phyloP scores from a whole-genome alignment of 1,139 yeast species.

The Meyerozyma carpophila region DNA sequence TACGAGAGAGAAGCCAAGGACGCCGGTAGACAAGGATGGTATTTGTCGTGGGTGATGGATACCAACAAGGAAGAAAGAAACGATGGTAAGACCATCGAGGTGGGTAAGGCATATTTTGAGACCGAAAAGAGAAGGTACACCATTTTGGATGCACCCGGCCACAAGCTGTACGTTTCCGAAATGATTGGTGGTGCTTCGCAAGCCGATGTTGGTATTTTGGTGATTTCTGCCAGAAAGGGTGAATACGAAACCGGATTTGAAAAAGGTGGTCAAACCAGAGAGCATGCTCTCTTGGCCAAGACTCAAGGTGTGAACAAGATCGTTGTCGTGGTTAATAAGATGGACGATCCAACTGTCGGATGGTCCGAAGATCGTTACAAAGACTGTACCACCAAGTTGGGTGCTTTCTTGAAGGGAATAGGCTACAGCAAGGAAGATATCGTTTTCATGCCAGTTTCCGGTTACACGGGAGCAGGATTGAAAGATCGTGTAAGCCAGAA shows the following conservation, averaged over 20 bases:
- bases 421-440: slow-evolving; percentile 88
- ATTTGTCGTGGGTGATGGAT: slow-evolving; percentile 98
- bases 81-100: slow-evolving; percentile 98
- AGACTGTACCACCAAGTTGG: slow-evolving; percentile 85
- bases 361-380: slow-evolving; percentile 97
- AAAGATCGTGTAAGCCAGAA: slow-evolving; percentile 71
- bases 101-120: slow-evolving; percentile 95
- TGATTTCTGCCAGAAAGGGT: slow-evolving; percentile 97
- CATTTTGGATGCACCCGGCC: slow-evolving; percentile 98
- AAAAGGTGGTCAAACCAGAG: slow-evolving; percentile 98
- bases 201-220: slow-evolving; percentile 96
- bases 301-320: slow-evolving; percentile 96
- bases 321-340: slow-evolving; percentile 91
- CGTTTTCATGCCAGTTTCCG: slow-evolving; percentile 93
- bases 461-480: slow-evolving; percentile 95
- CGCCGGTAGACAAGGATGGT: slow-evolving; percentile 99
- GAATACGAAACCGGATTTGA: slow-evolving; percentile 99
- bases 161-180: slow-evolving; percentile 95
- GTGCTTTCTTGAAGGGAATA: slow-evolving; percentile 75
- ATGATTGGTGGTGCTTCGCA: slow-evolving; percentile 99
- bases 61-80: slow-evolving; percentile 97
- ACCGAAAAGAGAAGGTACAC: slow-evolving; percentile 98
- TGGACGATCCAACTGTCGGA: slow-evolving; percentile 95
- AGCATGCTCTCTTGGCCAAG: slow-evolving; percentile 95
- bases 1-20: slow-evolving; percentile 98